Evolutionary conservation across 495 filamentous ascomycete species (phyloP), one percentile per base, ranked within the genome.

Genomic region (Aspergillus funiculosus): DNA sequence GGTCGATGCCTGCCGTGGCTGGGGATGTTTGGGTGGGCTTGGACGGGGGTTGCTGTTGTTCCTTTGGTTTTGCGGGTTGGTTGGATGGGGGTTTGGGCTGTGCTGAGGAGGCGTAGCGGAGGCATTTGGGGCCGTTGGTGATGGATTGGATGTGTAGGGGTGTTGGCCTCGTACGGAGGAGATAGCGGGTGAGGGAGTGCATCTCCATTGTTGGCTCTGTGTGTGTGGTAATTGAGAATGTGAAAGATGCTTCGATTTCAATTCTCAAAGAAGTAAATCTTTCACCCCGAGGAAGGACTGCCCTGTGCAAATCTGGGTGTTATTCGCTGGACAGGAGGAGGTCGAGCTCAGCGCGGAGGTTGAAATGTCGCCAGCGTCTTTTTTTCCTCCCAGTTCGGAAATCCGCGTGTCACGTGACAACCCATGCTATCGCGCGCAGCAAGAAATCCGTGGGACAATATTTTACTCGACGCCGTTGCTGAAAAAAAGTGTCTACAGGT

Each of bases 161-260:
- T 44, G 57, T 61, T 41, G 64, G 61, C 53, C 57, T 49, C 56
- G 57, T 48, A 19, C 62, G 67, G 54, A 69, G 64, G 58, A 68
- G 60, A 53, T 58, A 54, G 21, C 60, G 60, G 48, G 62, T 52
- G 25, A 72, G 49, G 46, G 51, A 26, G 52, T 62, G 64, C 53
- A 56, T 46, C 53, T 69, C 65, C 66, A 70, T 71, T 50, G 47
- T 54, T 27, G n/a, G n/a, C n/a, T n/a, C n/a, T n/a, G n/a, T n/a
- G 6, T 20, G 49, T 40, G 44, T 26, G 29, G 10, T 20, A 5
- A 9, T 15, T n/a, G 26, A 13, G 5, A 21, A 45, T 5, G 25
- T 3, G 10, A 13, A 5, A 19, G 41, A 25, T 6, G 3, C 27
- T 7, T 25, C n/a, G n/a, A n/a, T n/a, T n/a, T n/a, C n/a, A n/a